phyloP scores from a whole-genome alignment of 2,329 filamentous ascomycete genomes.

The Neopestalotiopsis clavispora region DNA sequence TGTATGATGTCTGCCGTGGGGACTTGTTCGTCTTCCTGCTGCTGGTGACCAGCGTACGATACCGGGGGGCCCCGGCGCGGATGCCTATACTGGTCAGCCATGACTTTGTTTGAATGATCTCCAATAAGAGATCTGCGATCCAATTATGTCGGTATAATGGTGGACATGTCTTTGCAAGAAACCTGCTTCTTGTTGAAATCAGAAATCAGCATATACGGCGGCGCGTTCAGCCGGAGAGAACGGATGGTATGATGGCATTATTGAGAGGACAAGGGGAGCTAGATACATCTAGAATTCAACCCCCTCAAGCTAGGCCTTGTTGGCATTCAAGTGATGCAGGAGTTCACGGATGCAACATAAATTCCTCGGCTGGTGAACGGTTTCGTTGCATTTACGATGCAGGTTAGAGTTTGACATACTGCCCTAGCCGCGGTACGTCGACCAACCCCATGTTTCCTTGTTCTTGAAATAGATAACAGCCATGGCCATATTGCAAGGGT shows the following conservation, averaged over 20 bases:
- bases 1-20: not conserved
- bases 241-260: not conserved
- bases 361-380: slow-evolving; percentile 1
- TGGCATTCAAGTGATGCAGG: not conserved
- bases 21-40: not conserved
- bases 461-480: not conserved
- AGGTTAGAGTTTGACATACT: slow-evolving; percentile 4
- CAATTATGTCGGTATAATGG: not conserved
- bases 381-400: not conserved
- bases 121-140: not conserved
- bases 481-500: not conserved
- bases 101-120: not conserved
- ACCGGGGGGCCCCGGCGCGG: not conserved
- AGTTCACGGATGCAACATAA: not conserved
- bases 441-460: not conserved
- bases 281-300: not conserved
- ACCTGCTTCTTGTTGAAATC: not conserved
- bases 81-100: not conserved
- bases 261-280: not conserved
- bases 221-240: not conserved
- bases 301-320: not conserved
- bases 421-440: not conserved
- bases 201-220: not conserved
- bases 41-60: not conserved
- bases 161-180: not conserved